phyloP scores from a whole-genome alignment of 768 basidiomycete genomes.

The Melanogaster broomeanus region DNA sequence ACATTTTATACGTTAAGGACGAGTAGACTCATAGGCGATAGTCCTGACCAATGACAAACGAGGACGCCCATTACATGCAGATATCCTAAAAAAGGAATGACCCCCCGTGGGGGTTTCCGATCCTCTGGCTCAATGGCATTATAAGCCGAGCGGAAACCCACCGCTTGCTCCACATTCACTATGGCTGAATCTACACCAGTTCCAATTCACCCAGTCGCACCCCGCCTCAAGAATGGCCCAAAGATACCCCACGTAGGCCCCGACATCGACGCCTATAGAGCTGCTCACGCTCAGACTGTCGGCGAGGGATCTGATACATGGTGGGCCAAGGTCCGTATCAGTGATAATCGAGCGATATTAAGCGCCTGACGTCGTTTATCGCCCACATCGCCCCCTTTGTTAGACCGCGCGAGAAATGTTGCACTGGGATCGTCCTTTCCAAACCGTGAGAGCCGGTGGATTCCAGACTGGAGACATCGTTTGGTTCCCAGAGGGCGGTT shows the following conservation, averaged over 20 bases:
- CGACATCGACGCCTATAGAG: constrained; percentile 70
- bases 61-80: no score
- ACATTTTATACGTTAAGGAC: background rate
- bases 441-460: constrained; percentile 78
- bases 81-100: constrained; percentile 14
- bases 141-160: constrained; percentile 12
- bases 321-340: constrained; percentile 75
- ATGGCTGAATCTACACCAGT: constrained; percentile 43
- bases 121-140: background rate
- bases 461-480: constrained; percentile 86
- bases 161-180: constrained; percentile 12
- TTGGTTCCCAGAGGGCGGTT: constrained; percentile 95
- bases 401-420: constrained; percentile 75
- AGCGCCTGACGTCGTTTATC: background rate
- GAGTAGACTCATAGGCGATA: no score
- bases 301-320: constrained; percentile 79
- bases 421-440: constrained; percentile 89
- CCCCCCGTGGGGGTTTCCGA: constrained; percentile 4
- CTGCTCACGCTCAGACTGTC: constrained; percentile 67
- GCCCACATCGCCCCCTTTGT: no score
- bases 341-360: background rate
- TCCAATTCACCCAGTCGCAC: constrained; percentile 71
- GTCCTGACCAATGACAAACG: no score
- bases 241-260: constrained; percentile 82
- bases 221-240: constrained; percentile 61